A percentile compares a stretch with the other conserved stretches of the same genome.
phyloP scores from a whole-genome alignment of 2,329 filamentous ascomycete genomes.

The Xylariaceae sp. region DNA sequence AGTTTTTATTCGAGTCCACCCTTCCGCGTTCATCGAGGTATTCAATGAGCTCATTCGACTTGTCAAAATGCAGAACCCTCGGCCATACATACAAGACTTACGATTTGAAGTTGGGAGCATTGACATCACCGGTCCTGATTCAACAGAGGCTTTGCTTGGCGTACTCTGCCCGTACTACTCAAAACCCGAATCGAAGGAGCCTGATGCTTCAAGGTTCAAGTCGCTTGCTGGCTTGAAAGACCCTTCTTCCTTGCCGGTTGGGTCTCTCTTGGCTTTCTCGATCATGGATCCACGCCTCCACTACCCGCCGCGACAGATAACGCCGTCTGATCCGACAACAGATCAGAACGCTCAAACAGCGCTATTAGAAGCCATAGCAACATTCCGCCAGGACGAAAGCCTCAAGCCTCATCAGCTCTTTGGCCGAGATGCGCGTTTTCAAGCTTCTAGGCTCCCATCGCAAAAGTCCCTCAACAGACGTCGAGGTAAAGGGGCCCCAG shows the following conservation, averaged over 20 bases:
- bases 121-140: constrained; percentile 66
- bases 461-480: constrained; percentile 83
- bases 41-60: constrained; percentile 65
- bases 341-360: constrained; percentile 25
- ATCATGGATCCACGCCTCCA: constrained; percentile 78
- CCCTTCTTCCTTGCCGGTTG: constrained; percentile 68
- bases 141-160: constrained; percentile 75
- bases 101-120: constrained; percentile 68
- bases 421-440: constrained; percentile 65
- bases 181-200: constrained; percentile 37
- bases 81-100: constrained; percentile 67
- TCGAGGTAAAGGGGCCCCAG: constrained; percentile 65
- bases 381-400: constrained; percentile 67
- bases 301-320: constrained; percentile 68
- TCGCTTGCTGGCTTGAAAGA: constrained; percentile 64
- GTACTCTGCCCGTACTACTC: constrained; percentile 60
- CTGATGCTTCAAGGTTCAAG: constrained; percentile 53
- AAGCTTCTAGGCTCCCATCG: constrained; percentile 67
- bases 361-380: constrained; percentile 63
- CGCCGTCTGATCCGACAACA: constrained; percentile 38
- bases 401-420: constrained; percentile 62
- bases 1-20: constrained; percentile 77
- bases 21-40: constrained; percentile 72
- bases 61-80: constrained; percentile 62
- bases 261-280: constrained; percentile 72